Evolutionary conservation across 1,284 basidiomycete species (phyloP).

Genomic region (Trametes pubescens): DNA sequence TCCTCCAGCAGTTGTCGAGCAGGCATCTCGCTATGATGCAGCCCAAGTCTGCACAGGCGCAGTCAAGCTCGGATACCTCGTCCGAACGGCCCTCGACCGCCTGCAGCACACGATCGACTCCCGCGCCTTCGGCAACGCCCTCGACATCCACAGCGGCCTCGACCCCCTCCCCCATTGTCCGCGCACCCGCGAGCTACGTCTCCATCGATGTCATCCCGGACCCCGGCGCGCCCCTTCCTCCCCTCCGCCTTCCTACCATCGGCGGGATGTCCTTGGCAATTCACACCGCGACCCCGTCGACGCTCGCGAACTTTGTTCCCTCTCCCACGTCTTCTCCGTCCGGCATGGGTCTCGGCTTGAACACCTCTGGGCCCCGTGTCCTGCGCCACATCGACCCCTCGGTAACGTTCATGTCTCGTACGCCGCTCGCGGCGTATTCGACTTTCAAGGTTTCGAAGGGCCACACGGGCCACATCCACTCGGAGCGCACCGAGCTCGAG

Average conservation of each 20-base stretch:
- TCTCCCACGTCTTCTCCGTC: conserved; percentile 32
- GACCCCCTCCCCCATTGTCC: conserved; percentile 14
- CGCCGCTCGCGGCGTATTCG: conserved; percentile 58
- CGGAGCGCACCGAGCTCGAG: conserved; percentile 57
- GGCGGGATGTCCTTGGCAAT: conserved; percentile 25
- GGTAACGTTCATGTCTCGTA: conserved; percentile 64
- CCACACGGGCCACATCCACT: conserved; percentile 51
- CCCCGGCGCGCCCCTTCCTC: conserved; percentile 31
- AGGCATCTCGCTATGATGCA: conserved; percentile 41
- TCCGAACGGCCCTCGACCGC: conserved; percentile 28
- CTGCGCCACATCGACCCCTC: conserved; percentile 69
- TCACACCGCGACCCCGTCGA: conserved; percentile 27
- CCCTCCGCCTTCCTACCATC: conserved; percentile 28
- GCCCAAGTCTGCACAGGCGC: conserved; percentile 30
- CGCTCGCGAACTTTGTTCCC: conserved; percentile 28
- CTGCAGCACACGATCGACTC: conserved; percentile 27
- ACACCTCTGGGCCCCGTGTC: conserved; percentile 51
- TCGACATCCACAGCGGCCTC: conserved; percentile 14
- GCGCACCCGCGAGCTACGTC: conserved; percentile 36
- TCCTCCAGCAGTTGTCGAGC: conserved; percentile 42
- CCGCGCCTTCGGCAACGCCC: conserved; percentile 33
- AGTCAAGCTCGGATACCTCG: conserved; percentile 25
- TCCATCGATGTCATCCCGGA: conserved; percentile 40
- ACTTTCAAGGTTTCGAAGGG: conserved; percentile 58
- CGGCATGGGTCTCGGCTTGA: conserved; percentile 30